Evolutionary conservation across 495 filamentous ascomycete genomes (phyloP).

Genomic region (Penicillium angulare): DNA sequence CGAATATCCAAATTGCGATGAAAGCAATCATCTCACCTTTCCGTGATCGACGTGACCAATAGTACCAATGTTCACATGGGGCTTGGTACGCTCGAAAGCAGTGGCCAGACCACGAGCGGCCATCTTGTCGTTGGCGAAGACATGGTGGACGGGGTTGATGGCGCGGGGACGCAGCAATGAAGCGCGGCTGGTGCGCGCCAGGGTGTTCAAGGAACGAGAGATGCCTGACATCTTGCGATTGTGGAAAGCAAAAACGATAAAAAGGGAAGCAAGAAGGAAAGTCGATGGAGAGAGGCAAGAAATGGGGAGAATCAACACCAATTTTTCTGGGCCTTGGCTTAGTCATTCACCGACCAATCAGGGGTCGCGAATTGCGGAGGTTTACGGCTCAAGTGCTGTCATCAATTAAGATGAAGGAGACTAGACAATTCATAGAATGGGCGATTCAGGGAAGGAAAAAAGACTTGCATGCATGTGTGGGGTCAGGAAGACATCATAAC

Average conservation of each 20-base stretch:
- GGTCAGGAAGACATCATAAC: too few species aligned
- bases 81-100: conserved; percentile 87
- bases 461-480: too few species aligned
- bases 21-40: conserved; percentile 62
- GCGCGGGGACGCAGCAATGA: conserved; percentile 58
- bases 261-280: conserved; percentile 35
- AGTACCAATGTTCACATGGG: conserved; percentile 97
- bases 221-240: conserved; percentile 61
- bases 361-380: conserved; percentile 36
- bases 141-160: conserved; percentile 68
- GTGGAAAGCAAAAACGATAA: conserved; percentile 32
- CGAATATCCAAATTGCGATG: conserved; percentile 7
- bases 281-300: conserved; percentile 25
- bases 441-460: too few species aligned
- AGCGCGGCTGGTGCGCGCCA: conserved; percentile 65
- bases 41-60: conserved; percentile 99
- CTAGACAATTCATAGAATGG: too few species aligned
- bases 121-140: conserved; percentile 65
- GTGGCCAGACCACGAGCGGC: conserved; percentile 70
- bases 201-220: conserved; percentile 63
- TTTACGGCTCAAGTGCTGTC: conserved; percentile 13
- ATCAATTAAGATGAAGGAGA: conserved; percentile 6
- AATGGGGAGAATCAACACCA: conserved; percentile 33
- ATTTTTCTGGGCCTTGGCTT: conserved; percentile 41
- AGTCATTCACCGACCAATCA: conserved; percentile 44